A percentile compares a stretch with the other conserved stretches of the same genome.
Evolutionary conservation across 129 eudicot species (phyloP).

Genomic region (Gnaphalium uliginosum): DNA sequence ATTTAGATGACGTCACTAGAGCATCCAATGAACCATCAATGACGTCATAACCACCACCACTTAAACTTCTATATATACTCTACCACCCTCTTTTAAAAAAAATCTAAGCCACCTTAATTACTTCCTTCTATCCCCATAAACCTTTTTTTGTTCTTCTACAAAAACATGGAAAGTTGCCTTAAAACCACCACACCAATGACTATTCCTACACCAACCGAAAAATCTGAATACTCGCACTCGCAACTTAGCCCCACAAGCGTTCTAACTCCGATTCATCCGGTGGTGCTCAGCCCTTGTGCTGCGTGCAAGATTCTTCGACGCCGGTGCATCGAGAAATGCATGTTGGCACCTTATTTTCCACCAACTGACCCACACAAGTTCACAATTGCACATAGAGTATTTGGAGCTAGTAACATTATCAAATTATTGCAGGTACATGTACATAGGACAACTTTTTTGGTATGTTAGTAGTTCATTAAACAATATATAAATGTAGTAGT

Average conservation of each 20-base stretch:
- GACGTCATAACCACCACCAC: conserved; percentile 4
- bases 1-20: conserved; percentile 13
- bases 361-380: conserved; percentile 44
- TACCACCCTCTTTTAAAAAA: conserved; percentile 4
- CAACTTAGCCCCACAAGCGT: conserved; percentile 37
- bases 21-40: conserved; percentile 33
- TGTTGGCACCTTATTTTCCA: conserved; percentile 50
- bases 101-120: background rate
- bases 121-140: background rate
- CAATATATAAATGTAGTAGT: background rate
- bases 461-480: background rate
- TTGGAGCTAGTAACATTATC: conserved; percentile 49
- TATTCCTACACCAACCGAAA: conserved; percentile 19
- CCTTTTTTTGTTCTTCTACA: conserved; percentile 7
- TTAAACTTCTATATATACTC: conserved; percentile 15
- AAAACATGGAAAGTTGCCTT: conserved; percentile 33
- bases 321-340: conserved; percentile 45
- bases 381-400: conserved; percentile 44
- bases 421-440: conserved; percentile 38
- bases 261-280: conserved; percentile 23
- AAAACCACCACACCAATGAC: conserved; percentile 25
- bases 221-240: conserved; percentile 24
- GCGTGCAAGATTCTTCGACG: conserved; percentile 56
- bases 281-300: conserved; percentile 48
- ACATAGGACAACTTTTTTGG: background rate